A percentile compares a stretch with the other conserved stretches of the same genome.
Conservation (phyloP, 148 eudicot species). For the Fallopia convolvulus region DNA sequence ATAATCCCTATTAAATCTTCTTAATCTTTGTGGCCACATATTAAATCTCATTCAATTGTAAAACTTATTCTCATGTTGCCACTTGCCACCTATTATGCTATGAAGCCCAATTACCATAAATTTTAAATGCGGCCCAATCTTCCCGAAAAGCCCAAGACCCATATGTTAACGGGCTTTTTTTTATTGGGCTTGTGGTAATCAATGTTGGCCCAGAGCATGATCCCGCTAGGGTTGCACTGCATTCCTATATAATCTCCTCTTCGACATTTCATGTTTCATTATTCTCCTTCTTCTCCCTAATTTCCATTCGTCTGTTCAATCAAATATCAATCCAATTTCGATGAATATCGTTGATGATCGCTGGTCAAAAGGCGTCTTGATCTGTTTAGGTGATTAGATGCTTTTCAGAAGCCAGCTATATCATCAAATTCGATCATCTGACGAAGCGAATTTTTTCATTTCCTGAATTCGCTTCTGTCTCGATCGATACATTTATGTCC, state of each 20-base stretch:
- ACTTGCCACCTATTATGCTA: no score
- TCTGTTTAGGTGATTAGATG: not conserved
- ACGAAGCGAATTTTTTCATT: not conserved
- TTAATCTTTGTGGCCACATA: no score
- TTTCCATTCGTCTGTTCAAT: not conserved
- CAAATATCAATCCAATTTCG: not conserved
- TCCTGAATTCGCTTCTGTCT: not conserved
- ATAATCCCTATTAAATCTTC: no score
- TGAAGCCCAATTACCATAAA: no score
- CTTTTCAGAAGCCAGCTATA: not conserved
- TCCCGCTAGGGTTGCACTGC: not conserved
- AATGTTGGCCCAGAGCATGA: not conserved
- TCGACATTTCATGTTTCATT: not conserved
- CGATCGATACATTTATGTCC: not conserved
- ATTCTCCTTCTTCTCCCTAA: not conserved
- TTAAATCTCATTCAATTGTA: no score
- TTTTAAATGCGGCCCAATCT: no score
- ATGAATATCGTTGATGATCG: not conserved
- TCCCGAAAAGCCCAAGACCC: no score
- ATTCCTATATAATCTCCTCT: not conserved
- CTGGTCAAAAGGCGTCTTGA: not conserved
- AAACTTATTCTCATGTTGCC: no score
- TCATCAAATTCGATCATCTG: not conserved
- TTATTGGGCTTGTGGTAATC: not conserved
- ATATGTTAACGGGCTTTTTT: no score